phyloP scores from a whole-genome alignment of 495 filamentous ascomycete genomes.

The Daldinia concentrica region DNA sequence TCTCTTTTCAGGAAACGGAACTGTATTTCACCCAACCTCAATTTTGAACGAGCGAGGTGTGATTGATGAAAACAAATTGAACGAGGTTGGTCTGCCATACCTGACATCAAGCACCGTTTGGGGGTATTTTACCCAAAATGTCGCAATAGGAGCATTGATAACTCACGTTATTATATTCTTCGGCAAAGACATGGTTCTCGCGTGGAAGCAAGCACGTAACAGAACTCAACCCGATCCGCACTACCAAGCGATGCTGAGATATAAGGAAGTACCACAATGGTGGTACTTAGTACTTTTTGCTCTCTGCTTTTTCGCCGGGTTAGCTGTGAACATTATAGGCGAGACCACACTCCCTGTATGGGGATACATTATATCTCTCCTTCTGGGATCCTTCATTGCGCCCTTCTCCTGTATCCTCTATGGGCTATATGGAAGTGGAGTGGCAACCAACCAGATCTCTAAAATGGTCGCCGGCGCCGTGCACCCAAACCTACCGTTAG shows the following conservation, averaged over 20 bases:
- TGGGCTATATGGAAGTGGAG: constrained; percentile 27
- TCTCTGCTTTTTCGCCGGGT: constrained; percentile 58
- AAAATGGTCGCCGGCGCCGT: constrained; percentile 50
- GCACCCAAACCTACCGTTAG: constrained; percentile 47
- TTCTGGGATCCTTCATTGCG: constrained; percentile 45
- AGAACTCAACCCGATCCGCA: constrained; percentile 26
- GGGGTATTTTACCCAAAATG: constrained; percentile 28
- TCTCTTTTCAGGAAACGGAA: constrained; percentile 20
- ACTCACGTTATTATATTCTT: constrained; percentile 30
- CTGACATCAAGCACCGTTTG: constrained; percentile 28
- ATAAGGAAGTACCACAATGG: constrained; percentile 57
- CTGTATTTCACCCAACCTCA: constrained; percentile 21
- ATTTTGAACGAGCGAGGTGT: constrained; percentile 25
- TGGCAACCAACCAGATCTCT: constrained; percentile 48
- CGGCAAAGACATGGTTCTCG: constrained; percentile 28
- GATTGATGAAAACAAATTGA: constrained; percentile 17
- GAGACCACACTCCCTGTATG: constrained; percentile 63
- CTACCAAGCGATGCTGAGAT: constrained; percentile 31
- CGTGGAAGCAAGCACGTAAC: constrained; percentile 30
- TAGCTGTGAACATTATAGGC: constrained; percentile 58
- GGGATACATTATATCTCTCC: constrained; percentile 61
- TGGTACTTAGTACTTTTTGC: constrained; percentile 62
- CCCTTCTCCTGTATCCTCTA: constrained; percentile 46
- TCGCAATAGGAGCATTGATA: constrained; percentile 29
- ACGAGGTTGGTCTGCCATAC: constrained; percentile 24